phyloP scores from a whole-genome alignment of 257 asterid species.

The Craterostigma plantagineum region DNA sequence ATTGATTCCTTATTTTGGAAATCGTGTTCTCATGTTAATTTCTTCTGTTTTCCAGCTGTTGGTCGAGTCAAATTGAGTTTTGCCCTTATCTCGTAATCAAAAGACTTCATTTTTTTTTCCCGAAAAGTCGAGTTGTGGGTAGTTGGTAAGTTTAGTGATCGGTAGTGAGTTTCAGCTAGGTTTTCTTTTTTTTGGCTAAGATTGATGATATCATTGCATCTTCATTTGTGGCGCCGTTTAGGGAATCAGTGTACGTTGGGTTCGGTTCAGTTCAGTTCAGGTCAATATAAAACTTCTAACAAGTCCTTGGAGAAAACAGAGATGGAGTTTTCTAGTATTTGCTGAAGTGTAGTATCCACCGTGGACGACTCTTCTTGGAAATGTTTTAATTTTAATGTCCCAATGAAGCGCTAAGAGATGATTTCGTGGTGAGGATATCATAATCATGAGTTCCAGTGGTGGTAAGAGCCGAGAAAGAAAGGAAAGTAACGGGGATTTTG shows the following conservation, averaged over 20 bases:
- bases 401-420: constrained; percentile 39
- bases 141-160: constrained; percentile 10
- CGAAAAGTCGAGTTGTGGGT: no score
- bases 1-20: constrained; percentile 5
- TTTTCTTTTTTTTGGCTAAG: not conserved
- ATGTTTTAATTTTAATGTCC: constrained; percentile 11
- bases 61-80: constrained; percentile 8
- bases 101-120: constrained; percentile 4
- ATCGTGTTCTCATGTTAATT: constrained; percentile 4
- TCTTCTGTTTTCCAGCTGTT: constrained; percentile 15
- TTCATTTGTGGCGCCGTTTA: no score
- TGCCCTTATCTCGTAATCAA: constrained; percentile 5
- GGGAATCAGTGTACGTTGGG: no score
- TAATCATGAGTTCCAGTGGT: constrained; percentile 71
- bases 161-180: constrained; percentile 7
- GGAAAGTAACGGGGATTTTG: constrained; percentile 19
- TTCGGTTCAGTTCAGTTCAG: no score
- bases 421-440: constrained; percentile 17
- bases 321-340: constrained; percentile 9
- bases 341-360: constrained; percentile 13
- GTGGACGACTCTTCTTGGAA: constrained; percentile 9
- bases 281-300: no score
- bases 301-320: no score
- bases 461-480: constrained; percentile 31
- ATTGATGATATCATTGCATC: not conserved